A percentile compares a stretch with the other conserved stretches of the same genome.
phyloP scores from a whole-genome alignment of 192 early-diverging fungal species.

The Coemansia sp. region DNA sequence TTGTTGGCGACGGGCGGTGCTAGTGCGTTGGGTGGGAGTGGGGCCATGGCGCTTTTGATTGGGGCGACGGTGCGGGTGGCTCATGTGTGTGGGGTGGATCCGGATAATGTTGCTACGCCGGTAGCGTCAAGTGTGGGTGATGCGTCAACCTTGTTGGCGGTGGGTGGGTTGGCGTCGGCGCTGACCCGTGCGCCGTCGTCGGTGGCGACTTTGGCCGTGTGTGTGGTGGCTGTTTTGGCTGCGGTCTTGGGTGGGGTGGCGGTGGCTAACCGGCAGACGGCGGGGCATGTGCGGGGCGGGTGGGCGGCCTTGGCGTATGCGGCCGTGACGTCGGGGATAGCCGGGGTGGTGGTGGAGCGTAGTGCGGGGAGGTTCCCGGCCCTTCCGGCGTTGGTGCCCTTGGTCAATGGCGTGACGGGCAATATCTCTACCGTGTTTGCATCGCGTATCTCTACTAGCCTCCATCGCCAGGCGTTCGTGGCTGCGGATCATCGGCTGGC shows the following conservation, averaged over 20 bases:
- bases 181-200: conserved; percentile 22
- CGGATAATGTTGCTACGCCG: conserved; percentile 54
- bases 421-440: conserved; percentile 79
- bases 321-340: conserved; percentile 61
- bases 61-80: conserved; percentile 61
- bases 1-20: conserved; percentile 63
- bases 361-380: conserved; percentile 23
- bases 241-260: conserved; percentile 35
- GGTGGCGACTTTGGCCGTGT: conserved; percentile 32
- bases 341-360: conserved; percentile 34
- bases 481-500: conserved; percentile 41
- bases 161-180: conserved; percentile 10
- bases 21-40: conserved; percentile 61
- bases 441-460: conserved; percentile 65
- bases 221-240: conserved; percentile 51
- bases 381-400: conserved; percentile 45
- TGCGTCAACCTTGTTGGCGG: conserved; percentile 41
- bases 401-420: conserved; percentile 57
- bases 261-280: conserved; percentile 56
- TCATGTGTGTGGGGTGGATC: conserved; percentile 62
- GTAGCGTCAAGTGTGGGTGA: conserved; percentile 49
- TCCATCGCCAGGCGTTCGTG: conserved; percentile 53
- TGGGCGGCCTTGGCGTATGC: conserved; percentile 74
- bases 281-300: conserved; percentile 59
- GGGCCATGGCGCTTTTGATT: conserved; percentile 68